Evolutionary conservation across 78 protist species (phyloP), one percentile per base, ranked within the genome.

Genomic region (Isochrysis galbana): DNA sequence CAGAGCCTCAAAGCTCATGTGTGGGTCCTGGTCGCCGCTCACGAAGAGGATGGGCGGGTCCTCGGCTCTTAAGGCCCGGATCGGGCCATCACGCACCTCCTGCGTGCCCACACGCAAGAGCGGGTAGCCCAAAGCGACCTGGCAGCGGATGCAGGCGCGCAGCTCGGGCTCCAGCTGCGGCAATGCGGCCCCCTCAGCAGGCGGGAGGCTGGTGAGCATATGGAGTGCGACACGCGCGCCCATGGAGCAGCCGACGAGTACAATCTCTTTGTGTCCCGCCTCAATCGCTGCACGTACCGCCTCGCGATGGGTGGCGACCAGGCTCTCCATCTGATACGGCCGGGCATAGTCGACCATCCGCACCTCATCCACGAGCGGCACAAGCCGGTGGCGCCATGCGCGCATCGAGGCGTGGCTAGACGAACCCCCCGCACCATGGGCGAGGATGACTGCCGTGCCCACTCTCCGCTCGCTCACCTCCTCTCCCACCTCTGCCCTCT

Each of bases 391-490:
- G 32, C 41, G 34, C 80, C 80, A 70, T 1, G 80, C 80, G 19
- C 21, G 3, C 80, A 70, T 70, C 41, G 80, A 70, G 1, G 80
- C 80, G 41, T 70, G 80, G 5, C 11, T 2, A 1, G 80, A 34
- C 80, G 80, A 70, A 21, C 80, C 80, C 23, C 80, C 80, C 44
- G 80, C 80, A 23, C 80, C 80, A 41, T 70, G 80, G 23, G 80
- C 80, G 44, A 70, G 80, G 44, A 70, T 14, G 80, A 70, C 80
- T 4, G 80, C 80, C 32, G n/a, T 3, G 23, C 80, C 80, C 7
- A 70, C 80, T 36, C 29, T 51, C 61, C 29, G 29, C 61, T 51
- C 61, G 61, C 61, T 7, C 61, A 14, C 29, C 61, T 51, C 29
- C 29, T 51, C 61, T 7, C 14, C 61, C 61, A 51, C 61, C 61